These are phyloP conservation scores for Auxenochlorella pyrenoidosa DNA, from an alignment of 139 green algal genomes.

Conservation along the genomic window DNA sequence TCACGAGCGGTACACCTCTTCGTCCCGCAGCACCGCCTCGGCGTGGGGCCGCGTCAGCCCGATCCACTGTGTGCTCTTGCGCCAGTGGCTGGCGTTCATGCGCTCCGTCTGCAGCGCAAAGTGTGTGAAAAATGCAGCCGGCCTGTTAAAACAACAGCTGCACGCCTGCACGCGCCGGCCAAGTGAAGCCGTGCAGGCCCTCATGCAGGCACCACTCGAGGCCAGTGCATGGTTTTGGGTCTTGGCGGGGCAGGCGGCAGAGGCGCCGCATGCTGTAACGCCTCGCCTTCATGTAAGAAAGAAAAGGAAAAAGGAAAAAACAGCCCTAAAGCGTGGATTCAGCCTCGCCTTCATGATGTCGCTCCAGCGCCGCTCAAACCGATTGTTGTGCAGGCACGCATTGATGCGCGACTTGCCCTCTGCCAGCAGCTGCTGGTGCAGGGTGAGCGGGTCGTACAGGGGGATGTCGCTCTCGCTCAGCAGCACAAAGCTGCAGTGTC, in stretches of 20 bases:
- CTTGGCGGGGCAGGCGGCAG: too few relatives aligned
- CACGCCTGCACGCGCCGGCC: too few relatives aligned
- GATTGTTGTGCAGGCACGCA: not conserved
- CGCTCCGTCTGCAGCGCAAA: not conserved
- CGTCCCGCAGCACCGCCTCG: conserved; percentile 31
- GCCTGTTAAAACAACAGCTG: too few relatives aligned
- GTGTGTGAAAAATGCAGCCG: too few relatives aligned
- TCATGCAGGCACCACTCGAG: too few relatives aligned
- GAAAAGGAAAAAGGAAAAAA: too few relatives aligned
- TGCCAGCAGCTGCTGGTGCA: conserved; percentile 39
- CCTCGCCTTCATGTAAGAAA: too few relatives aligned
- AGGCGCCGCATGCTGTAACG: too few relatives aligned
- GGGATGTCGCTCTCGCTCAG: conserved; percentile 44
- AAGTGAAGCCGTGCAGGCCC: too few relatives aligned
- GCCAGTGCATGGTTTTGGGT: too few relatives aligned
- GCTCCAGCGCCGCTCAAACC: conserved; percentile 26
- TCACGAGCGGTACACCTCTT: conserved; percentile 33
- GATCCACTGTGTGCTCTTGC: conserved; percentile 46
- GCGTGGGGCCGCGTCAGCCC: conserved; percentile 31
- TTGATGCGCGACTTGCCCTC: conserved; percentile 16
- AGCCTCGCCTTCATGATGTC: too few relatives aligned
- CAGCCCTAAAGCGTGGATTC: too few relatives aligned
- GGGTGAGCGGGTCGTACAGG: conserved; percentile 33
- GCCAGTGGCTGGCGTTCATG: conserved; percentile 22
- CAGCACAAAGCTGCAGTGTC: conserved; percentile 35